Evolutionary conservation across 2,329 filamentous ascomycete genomes (phyloP), one percentile per base, ranked within the genome.

Genomic region (Ophioceras dolichostomum): DNA sequence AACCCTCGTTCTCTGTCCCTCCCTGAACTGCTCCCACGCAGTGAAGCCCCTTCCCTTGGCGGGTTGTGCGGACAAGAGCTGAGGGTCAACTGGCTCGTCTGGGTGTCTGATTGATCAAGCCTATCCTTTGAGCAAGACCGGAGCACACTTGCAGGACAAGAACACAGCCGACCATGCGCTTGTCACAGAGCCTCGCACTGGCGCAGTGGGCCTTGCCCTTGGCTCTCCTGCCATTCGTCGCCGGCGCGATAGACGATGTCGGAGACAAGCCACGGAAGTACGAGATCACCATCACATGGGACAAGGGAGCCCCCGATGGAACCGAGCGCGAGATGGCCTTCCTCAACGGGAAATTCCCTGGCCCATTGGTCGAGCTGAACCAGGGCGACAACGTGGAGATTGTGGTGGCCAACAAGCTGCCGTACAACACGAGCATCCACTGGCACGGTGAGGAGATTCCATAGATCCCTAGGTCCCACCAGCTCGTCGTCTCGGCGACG

Each of bases 331-430:
- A 62, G 29, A 62, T 67, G 54, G 47, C 67, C 43, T 56, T 79
- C 30, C 55, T 77, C 47, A 80, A 81, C 43, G 68, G 67, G 10
- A 62, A 73, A 46, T 74, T 71, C 34, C 77, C 79, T 1, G 79
- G 76, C 0, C 79, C 79, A 0, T 56, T 61, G 2, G 62, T 83
- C 8, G 62, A 68, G 34, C 60, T 69, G 8, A 54, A 64, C 32
- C 63, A 73, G 49, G 70, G 67, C 14, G 69, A 75, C 38, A 49
- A 55, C 17, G 59, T 70, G 3, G 47, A 57, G n/a, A 52, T 70
- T 5, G 45, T 50, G 4, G 62, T 73, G 3, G 46, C 56, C 29
- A 73, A 74, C 45, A 43, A 56, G 5, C 58, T 67, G 17, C 63
- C 67, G 0, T 60, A 57, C 36, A 64, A 68, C 41, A 61, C 64